Evolutionary conservation across 2,329 filamentous ascomycete species (phyloP), one percentile per base, ranked within the genome.

Genomic region (Verticillium longisporum): DNA sequence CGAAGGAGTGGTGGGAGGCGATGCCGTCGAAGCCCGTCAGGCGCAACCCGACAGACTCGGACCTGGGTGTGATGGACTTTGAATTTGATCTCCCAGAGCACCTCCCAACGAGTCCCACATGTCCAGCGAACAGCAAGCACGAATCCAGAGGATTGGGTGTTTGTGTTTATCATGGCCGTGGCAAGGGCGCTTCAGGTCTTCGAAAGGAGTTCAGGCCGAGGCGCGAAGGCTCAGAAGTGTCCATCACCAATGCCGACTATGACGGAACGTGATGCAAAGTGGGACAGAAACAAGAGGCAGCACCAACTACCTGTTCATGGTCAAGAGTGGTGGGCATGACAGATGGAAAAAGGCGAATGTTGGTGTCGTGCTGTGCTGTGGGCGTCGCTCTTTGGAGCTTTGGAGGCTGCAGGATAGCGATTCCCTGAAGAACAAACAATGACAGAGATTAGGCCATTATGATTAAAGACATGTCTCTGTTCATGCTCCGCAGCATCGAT

Each of bases 61-160:
- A 54, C 57, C 60, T 59, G 18, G 32, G 64, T 18, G 9, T 61
- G 60, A 26, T 58, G 62, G n/a, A 18, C 4, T 83, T 84, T 61
- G 71, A 78, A 56, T 82, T 84, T 61, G 74, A 82, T 56, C 63
- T 83, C 11, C 79, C 80, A 1, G 79, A 83, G 63, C 81, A 84
- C 63, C 69, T 81, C 7, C 78, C 80, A 36, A 78, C 64, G 61
- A 83, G 80, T 65, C 80, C 80, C 15, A 75, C 82, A 71, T 84
- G 81, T 60, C 81, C 81, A 2, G 70, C 79, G 9, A 81, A 83
- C 67, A 69, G 69, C 54, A 77, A 73, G 50, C 76, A 81, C 60
- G 67, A 67, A 59, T 75, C 75, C 14, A 73, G 76, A n/a, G 79
- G 80, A 4, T 77, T 72, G 6, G 80, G 78, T 0, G 62, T 83